Percentiles rank a stretch among this genome's conserved stretches.
phyloP scores from a whole-genome alignment of 805 yeast genomes.

The Wickerhamiella australiensis region DNA sequence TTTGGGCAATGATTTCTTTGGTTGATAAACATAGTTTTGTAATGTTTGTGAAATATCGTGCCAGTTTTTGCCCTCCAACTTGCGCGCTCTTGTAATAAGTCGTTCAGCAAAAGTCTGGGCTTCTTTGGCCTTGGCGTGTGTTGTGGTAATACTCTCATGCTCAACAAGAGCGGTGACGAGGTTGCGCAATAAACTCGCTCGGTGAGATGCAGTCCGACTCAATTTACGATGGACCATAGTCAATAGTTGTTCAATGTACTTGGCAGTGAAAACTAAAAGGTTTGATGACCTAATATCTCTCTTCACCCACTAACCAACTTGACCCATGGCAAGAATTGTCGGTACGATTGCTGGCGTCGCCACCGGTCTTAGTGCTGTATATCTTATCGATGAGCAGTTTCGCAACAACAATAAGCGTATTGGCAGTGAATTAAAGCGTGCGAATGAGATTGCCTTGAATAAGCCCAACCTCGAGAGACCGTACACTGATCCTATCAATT shows the following conservation, averaged over 20 bases:
- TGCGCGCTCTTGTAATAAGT: conserved; percentile 42
- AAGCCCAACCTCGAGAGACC: conserved; percentile 38
- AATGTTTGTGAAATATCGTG: conserved; percentile 15
- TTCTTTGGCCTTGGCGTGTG: conserved; percentile 63
- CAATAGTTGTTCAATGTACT: not conserved
- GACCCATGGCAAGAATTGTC: conserved; percentile 38
- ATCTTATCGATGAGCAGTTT: conserved; percentile 48
- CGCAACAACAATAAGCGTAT: conserved; percentile 37
- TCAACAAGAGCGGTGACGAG: conserved; percentile 55
- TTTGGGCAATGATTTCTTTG: conserved; percentile 45
- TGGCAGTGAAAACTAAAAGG: not conserved
- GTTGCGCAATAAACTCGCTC: conserved; percentile 48
- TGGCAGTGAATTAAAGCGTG: conserved; percentile 36
- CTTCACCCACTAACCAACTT: not conserved
- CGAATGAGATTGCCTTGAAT: conserved; percentile 41
- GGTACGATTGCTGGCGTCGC: conserved; percentile 52
- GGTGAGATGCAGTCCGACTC: conserved; percentile 38
- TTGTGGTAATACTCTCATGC: conserved; percentile 60
- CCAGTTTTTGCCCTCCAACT: conserved; percentile 4
- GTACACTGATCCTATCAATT: conserved; percentile 36
- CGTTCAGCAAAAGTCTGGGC: conserved; percentile 53
- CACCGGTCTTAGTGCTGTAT: conserved; percentile 47
- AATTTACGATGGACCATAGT: conserved; percentile 25
- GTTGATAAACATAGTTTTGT: conserved; percentile 26
- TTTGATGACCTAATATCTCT: not conserved